Evolutionary conservation across 1,284 basidiomycete species (phyloP).

Genomic region (Irpex sp.): DNA sequence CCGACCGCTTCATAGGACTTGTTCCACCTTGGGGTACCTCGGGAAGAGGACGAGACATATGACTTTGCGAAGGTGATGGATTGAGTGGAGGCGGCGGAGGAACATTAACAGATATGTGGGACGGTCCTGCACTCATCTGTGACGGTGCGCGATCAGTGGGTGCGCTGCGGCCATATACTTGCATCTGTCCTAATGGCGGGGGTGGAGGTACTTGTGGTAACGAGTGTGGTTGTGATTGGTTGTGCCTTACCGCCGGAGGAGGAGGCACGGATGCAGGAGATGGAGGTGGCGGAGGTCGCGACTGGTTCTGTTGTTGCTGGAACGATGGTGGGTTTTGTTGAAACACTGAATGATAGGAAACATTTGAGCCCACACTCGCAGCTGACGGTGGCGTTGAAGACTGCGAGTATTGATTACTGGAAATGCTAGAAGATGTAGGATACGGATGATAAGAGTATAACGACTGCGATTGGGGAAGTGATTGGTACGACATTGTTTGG

Average conservation of each 20-base stretch:
- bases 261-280: conserved; percentile 15
- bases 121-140: conserved; percentile 17
- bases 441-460: conserved; percentile 12
- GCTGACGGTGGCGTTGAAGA: background rate
- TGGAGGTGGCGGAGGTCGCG: conserved; percentile 1
- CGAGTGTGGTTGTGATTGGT: background rate
- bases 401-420: conserved; percentile 12
- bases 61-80: conserved; percentile 29
- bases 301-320: background rate
- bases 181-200: background rate
- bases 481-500: conserved; percentile 17
- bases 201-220: background rate
- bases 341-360: background rate
- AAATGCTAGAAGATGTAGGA: conserved; percentile 23
- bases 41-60: conserved; percentile 56
- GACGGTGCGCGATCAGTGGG: conserved; percentile 3
- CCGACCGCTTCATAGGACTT: background rate
- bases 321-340: background rate
- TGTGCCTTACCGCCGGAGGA: conserved; percentile 9
- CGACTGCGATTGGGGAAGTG: conserved; percentile 11
- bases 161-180: background rate
- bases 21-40: conserved; percentile 2
- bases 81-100: conserved; percentile 29
- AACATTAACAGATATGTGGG: conserved; percentile 29
- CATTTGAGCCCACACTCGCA: background rate